Base-by-base conservation (phyloP, 352 stramenopile genomes). In the Phytophthora citrophthora region DNA sequence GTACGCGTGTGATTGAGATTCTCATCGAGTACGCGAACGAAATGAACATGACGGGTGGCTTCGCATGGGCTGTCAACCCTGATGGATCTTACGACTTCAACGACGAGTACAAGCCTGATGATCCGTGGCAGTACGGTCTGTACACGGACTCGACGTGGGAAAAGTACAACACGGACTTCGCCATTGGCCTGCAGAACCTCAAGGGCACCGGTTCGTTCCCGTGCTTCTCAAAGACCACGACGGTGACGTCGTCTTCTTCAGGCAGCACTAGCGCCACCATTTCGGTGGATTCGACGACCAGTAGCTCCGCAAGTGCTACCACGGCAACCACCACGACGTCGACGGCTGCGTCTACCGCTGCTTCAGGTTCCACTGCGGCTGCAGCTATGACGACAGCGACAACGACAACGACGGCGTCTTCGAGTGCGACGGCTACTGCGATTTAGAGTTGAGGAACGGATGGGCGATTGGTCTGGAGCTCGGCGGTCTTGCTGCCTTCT, bases 71-170 rank as follows among this genome's bases (percentile, higher is more conserved):
- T 13, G 58, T 93, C n/a, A 94, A 94, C 52, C 83, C 86, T 0
- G 86, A 94, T 54, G 74, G 80, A 43, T 55, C 77, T 5, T 94
- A 93, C 68, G 72, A 88, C 66, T 93, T 87, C 27, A 94, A 94
- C 64, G 79, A 89, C 59, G 72, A 76, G 60, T 90, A 89, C 71
- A 69, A 74, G 65, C 67, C 72, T 5, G 76, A 89, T 9, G 68
- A 79, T 44, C 72, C 72, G 54, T 94, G 78, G 74, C 69, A 84
- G 10, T 94, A 90, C 54, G 86, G 86, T 24, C 61, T 94, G 13
- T 94, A 93, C 64, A 78, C 70, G n/a, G 69, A 78, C 60, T 77
- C 75, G 54, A 82, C 83, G 41, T 94, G 80, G 81, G 57, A 81
- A 7, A 56, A 63, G 1, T 93, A 90, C 68, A 76, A 94, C 65